phyloP scores from a whole-genome alignment of 202 grass and related monocot species.

The Miscanthus sacchariflorus region DNA sequence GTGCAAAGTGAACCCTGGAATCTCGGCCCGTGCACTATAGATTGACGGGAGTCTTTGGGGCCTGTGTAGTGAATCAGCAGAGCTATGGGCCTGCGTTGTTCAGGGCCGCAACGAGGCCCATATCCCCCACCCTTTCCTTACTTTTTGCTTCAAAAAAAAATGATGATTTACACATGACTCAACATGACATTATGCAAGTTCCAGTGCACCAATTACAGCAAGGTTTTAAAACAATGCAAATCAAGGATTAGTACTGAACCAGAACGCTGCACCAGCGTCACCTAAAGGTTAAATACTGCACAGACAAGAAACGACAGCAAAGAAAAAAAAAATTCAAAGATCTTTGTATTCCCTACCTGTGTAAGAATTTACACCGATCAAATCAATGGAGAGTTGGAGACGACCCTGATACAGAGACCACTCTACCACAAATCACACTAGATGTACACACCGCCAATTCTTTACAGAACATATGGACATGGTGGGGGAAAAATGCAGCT shows the following conservation, averaged over 20 bases:
- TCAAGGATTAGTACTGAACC: background rate
- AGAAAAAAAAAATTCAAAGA: background rate
- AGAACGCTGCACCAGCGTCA: background rate
- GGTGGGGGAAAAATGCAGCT: background rate
- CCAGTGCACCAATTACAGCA: background rate
- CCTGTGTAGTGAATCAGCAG: too few relatives aligned
- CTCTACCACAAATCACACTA: constrained; percentile 44
- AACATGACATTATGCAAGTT: background rate
- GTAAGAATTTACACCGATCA: constrained; percentile 23
- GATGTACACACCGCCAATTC: constrained; percentile 48
- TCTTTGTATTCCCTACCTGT: constrained; percentile 37
- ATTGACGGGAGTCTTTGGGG: too few relatives aligned
- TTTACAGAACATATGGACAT: constrained; percentile 53
- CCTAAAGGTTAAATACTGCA: constrained; percentile 10
- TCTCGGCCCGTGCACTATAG: too few relatives aligned
- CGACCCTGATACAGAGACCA: background rate
- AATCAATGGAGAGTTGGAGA: constrained; percentile 43
- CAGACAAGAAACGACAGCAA: background rate
- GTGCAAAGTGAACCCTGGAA: too few relatives aligned
- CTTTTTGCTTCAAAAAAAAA: background rate
- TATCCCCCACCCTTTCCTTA: background rate
- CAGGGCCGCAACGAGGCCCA: background rate
- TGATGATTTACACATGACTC: background rate
- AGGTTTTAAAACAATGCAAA: background rate
- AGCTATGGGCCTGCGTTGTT: background rate